Evolutionary conservation across 2,329 filamentous ascomycete species (phyloP), one percentile per base, ranked within the genome.

Genomic region (Colletotrichum sp.): DNA sequence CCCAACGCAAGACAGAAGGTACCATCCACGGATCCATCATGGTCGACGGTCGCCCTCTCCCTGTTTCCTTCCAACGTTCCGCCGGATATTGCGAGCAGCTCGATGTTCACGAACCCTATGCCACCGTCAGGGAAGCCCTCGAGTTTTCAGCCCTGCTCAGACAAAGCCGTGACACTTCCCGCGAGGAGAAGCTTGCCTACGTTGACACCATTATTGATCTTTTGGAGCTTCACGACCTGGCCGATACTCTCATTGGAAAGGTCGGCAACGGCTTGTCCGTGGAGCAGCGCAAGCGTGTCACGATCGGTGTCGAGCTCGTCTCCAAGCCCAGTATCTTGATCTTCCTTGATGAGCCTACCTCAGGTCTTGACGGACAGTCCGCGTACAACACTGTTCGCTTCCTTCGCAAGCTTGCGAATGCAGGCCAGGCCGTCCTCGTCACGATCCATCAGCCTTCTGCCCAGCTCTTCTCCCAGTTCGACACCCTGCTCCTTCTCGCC

Each of bases 61-160:
- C 95, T 34, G 88, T 91, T 3, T 94, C 93, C 0, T 96, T 96
- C 87, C 94, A 96, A 80, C 91, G 94, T 16, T 95, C 94, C 78
- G 94, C 94, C 0, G 94, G 94, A 36, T 96, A 96, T 80, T 94
- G 94, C 74, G 93, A 96, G 81, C 95, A 97, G 82, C 92, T 96
- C 76, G 95, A 97, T 85, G 88, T 96, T 2, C 95, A 96, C 80
- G 89, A 95, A 71, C 87, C 91, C 2, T 94, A 91, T 0, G 89
- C 93, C 2, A 96, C 95, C 0, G 94, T 96, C 6, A 90, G 94
- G 18, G 94, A 96, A 82, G 94, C 94, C 2, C 87, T 96, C 6
- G 89, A 91, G 72, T 96, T 96, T 81, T 94, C 92, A 66, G 94
- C 94, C 5, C 84, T 94, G 2, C 89, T 96, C 12, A 91, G 95